Conservation (phyloP, 2,329 filamentous ascomycete species). For the Neoscytalidium dimidiatum region DNA sequence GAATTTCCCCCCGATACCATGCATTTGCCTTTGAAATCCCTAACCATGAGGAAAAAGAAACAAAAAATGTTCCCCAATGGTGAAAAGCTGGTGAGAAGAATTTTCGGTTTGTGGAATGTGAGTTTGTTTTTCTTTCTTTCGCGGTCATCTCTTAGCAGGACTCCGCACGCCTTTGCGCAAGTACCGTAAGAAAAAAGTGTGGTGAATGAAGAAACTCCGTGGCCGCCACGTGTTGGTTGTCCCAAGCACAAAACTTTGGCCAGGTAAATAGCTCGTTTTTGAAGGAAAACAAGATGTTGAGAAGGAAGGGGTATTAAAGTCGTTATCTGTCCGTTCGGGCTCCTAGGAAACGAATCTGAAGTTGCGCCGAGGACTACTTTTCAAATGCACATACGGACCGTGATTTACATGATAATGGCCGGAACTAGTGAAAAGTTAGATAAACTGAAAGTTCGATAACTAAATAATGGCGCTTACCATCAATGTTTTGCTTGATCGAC, state of each 20-base stretch:
- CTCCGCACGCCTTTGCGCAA: not conserved
- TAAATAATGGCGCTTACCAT: slow-evolving; percentile 49
- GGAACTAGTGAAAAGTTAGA: slow-evolving; percentile 36
- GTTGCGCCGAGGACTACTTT: not conserved
- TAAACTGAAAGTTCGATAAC: not conserved
- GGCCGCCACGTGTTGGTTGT: not conserved
- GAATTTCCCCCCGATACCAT: slow-evolving; percentile 1
- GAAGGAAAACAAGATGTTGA: not conserved
- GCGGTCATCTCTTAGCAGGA: not conserved
- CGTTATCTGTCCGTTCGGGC: slow-evolving; percentile 10
- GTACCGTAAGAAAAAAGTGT: not conserved
- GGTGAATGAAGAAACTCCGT: slow-evolving; percentile 1
- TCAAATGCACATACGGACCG: not conserved
- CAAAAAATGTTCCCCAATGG: not conserved
- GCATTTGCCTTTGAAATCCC: slow-evolving; percentile 3
- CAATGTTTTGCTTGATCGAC: slow-evolving; percentile 98
- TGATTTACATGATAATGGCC: slow-evolving; percentile 49
- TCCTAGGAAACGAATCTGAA: not conserved
- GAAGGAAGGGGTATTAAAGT: slow-evolving; percentile 18
- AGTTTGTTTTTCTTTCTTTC: slow-evolving; percentile 5
- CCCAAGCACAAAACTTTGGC: not conserved
- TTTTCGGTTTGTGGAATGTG: not conserved
- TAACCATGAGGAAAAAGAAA: not conserved
- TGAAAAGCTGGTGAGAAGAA: slow-evolving; percentile 6
- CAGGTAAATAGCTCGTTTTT: not conserved